These are phyloP conservation scores for Gossypium longicalyx DNA, from an alignment of 345 rosid genomes.

Conservation along the genomic window DNA sequence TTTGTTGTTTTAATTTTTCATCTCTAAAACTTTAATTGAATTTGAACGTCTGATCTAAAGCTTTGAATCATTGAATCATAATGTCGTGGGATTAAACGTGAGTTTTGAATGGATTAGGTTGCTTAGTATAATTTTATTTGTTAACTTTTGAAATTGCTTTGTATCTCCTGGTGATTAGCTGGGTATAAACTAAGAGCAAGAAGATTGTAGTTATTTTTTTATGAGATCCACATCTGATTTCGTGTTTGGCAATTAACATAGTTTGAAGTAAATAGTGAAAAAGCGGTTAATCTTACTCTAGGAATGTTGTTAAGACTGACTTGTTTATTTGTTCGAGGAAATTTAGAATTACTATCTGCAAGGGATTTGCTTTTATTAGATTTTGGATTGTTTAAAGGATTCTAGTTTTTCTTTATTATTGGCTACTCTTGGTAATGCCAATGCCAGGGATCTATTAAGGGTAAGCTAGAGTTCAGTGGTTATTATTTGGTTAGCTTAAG, in stretches of 20 bases:
- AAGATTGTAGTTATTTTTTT: background rate
- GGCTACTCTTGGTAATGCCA: background rate
- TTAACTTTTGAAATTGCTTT: too few relatives aligned
- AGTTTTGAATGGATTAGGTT: too few relatives aligned
- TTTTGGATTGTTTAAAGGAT: background rate
- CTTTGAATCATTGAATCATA: slow-evolving; percentile 12
- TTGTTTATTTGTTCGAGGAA: background rate
- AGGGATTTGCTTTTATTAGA: background rate
- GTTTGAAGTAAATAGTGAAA: background rate
- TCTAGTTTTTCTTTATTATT: background rate
- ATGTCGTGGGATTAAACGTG: background rate
- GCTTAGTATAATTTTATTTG: too few relatives aligned
- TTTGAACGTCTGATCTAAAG: slow-evolving; percentile 7
- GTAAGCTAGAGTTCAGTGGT: background rate
- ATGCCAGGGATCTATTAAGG: background rate
- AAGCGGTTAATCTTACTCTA: background rate
- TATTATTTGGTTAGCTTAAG: background rate
- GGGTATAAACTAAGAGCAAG: background rate
- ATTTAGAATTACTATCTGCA: slow-evolving; percentile 5
- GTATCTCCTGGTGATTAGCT: background rate
- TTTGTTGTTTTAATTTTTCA: background rate
- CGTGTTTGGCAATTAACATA: background rate
- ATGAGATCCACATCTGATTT: background rate
- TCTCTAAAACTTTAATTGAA: background rate
- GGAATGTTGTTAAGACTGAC: background rate